These are phyloP conservation scores for Rhizoclosmatium sp. DNA, from an alignment of 192 early-diverging fungal species.

Conservation along the genomic window DNA sequence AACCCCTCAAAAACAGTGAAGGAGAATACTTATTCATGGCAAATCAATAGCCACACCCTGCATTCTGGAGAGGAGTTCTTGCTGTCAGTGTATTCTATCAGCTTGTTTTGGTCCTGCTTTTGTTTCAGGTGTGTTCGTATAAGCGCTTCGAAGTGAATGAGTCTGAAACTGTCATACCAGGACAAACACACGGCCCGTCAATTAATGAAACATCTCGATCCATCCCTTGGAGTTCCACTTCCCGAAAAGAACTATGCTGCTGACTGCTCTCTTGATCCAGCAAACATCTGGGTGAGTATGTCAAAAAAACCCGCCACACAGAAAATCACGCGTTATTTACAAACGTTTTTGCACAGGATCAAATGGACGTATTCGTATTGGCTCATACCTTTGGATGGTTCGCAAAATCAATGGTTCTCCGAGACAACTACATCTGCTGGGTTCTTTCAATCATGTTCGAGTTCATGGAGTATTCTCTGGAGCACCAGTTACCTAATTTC, in stretches of 20 bases:
- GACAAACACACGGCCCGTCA: conserved; percentile 86
- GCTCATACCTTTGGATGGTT: conserved; percentile 96
- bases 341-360: conserved; percentile 54
- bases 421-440: conserved; percentile 97
- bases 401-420: conserved; percentile 88
- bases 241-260: conserved; percentile 95
- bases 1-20: background rate
- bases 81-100: conserved; percentile 87
- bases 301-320: background rate
- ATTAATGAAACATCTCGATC: conserved; percentile 82
- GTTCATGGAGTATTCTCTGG: conserved; percentile 92
- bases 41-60: conserved; percentile 74
- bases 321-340: background rate
- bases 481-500: conserved; percentile 96
- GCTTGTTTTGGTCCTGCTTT: conserved; percentile 85
- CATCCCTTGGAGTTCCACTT: conserved; percentile 76
- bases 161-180: conserved; percentile 47
- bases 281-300: conserved; percentile 71
- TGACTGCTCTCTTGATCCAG: conserved; percentile 80
- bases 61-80: conserved; percentile 90
- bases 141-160: background rate
- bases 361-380: conserved; percentile 93
- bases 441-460: conserved; percentile 95
- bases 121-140: conserved; percentile 78
- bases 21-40: background rate